phyloP scores from a whole-genome alignment of 2,329 filamentous ascomycete genomes.

The Colletotrichum melonis region DNA sequence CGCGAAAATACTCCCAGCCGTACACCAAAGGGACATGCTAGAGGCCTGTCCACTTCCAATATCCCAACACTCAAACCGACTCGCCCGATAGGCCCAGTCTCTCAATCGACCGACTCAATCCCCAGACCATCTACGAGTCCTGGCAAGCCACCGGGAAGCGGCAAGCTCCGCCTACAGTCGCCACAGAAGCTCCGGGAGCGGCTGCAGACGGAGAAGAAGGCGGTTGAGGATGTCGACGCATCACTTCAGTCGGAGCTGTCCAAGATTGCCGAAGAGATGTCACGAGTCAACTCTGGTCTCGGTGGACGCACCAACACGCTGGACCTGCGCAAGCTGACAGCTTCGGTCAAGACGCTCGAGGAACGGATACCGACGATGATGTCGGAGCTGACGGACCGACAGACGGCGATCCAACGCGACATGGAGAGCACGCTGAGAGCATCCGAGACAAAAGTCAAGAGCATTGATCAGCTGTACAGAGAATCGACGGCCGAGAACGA shows the following conservation, averaged over 20 bases:
- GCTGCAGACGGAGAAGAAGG: constrained; percentile 82
- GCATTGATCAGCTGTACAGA: constrained; percentile 89
- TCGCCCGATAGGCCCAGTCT: constrained; percentile 41
- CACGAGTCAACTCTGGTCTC: constrained; percentile 59
- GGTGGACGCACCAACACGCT: constrained; percentile 48
- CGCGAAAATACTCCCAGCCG: constrained; percentile 21
- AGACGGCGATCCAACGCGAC: constrained; percentile 75
- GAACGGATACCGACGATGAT: constrained; percentile 70
- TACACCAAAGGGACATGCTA: constrained; percentile 51
- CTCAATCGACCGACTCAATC: constrained; percentile 39
- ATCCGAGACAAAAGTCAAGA: constrained; percentile 81
- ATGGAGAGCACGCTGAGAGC: constrained; percentile 78
- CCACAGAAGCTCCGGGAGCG: constrained; percentile 85
- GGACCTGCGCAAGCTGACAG: constrained; percentile 62
- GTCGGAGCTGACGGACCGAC: constrained; percentile 69
- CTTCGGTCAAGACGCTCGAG: constrained; percentile 75
- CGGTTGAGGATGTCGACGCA: constrained; percentile 76
- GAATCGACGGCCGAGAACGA: constrained; percentile 93
- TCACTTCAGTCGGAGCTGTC: constrained; percentile 80
- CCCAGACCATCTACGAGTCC: constrained; percentile 46
- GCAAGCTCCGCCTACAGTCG: constrained; percentile 75
- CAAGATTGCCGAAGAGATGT: constrained; percentile 85
- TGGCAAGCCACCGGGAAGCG: constrained; percentile 53
- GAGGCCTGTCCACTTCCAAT: constrained; percentile 63
- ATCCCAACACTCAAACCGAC: constrained; percentile 65